phyloP scores from a whole-genome alignment of 2,329 filamentous ascomycete genomes.

The Botryotinia calthae region DNA sequence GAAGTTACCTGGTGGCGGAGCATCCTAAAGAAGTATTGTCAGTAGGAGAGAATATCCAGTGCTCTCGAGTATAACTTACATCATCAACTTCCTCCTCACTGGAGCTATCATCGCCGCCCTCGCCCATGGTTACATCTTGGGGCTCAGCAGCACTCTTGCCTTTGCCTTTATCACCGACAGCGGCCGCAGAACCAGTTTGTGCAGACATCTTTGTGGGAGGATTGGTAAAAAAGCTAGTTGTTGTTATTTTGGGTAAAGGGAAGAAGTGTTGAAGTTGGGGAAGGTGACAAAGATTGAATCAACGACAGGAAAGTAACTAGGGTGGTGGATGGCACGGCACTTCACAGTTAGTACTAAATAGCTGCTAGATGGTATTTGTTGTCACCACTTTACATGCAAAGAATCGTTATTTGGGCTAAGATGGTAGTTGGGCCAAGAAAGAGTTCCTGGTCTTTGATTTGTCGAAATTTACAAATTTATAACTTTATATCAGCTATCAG shows the following conservation, averaged over 20 bases:
- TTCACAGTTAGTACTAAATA: neutral
- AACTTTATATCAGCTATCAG: neutral
- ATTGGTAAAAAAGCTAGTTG: neutral
- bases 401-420: neutral
- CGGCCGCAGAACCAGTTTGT: constrained; percentile 37
- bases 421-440: neutral
- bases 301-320: neutral
- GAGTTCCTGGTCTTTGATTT: neutral
- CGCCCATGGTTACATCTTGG: constrained; percentile 63
- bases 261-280: neutral
- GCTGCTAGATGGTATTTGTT: neutral
- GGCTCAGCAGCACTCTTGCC: constrained; percentile 64
- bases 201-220: constrained; percentile 43
- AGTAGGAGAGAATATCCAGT: constrained; percentile 7
- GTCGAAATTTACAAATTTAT: neutral
- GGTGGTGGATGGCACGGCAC: constrained; percentile 7
- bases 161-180: constrained; percentile 72
- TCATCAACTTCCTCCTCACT: constrained; percentile 67
- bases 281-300: constrained; percentile 1
- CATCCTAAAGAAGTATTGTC: constrained; percentile 25
- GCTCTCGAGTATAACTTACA: constrained; percentile 43
- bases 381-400: neutral
- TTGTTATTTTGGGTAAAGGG: neutral
- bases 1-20: constrained; percentile 33
- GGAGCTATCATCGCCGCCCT: constrained; percentile 60